Evolutionary conservation across 179 eudicot species (phyloP), one percentile per base, ranked within the genome.

Genomic region (Silene coronaria): DNA sequence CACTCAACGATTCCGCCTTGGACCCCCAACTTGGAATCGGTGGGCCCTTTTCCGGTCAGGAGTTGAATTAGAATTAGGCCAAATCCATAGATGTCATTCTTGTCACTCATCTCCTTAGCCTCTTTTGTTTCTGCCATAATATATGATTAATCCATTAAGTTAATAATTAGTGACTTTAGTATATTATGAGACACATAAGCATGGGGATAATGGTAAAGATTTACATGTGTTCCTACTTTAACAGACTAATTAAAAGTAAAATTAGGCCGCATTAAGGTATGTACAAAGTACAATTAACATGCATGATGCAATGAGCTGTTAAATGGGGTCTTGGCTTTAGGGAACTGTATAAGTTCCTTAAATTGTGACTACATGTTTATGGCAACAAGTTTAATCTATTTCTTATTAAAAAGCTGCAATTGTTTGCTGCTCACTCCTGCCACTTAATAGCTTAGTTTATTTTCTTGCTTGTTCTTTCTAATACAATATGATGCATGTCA

Each of bases 11-110:
- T 38, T 61, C 80, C 84, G 21, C 79, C 80, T 4, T 86, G 90
- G 79, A 63, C 73, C 22, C 89, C 95, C 5, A 86, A 75, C 79
- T 86, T 89, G 3, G 79, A 16, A 19, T 87, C 96, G 0, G 21
- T 73, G 4, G 90, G 89, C 3, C 80, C 78, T 70, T 68, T 89
- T 38, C 98, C 97, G 3, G 96, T 93, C 61, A 93, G 85, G 60
- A 93, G 84, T 66, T 88, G 85, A 17, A 93, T 85, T 19, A 93
- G 83, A 62, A 90, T 76, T 77, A 93, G 85, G 26, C 98, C 98
- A 16, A 87, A 88, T 68, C 86, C 86, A 64, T 90, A 93, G 6
- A 90, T 82, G 11, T 93, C 97, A 70, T 86, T 89, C 85, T 83
- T 89, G 79, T 89, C 89, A 1, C 90, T 85, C n/a, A 79, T 79